Evolutionary conservation across 2,329 filamentous ascomycete genomes (phyloP).

Genomic region (Talaromyces funiculosus): DNA sequence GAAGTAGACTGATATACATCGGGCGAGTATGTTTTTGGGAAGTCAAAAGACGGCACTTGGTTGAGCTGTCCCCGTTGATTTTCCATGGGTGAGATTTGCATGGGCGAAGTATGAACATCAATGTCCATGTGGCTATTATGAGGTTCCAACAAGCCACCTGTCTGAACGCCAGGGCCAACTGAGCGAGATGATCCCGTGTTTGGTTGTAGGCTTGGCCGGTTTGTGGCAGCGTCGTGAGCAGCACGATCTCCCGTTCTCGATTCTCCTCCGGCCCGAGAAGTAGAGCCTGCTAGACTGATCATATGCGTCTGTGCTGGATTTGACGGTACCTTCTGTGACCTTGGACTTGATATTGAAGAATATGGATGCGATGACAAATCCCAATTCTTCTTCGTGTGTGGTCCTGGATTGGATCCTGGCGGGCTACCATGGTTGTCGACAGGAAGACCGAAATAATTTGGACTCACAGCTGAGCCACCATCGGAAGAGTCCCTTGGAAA

Average conservation of each 20-base stretch:
- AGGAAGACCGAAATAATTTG: constrained; percentile 81
- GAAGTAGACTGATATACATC: neutral
- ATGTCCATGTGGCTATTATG: neutral
- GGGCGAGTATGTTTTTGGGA: constrained; percentile 10
- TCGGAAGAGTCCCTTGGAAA: constrained; percentile 44
- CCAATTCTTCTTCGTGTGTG: constrained; percentile 66
- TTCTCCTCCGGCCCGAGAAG: neutral
- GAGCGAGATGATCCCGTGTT: neutral
- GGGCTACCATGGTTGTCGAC: constrained; percentile 57
- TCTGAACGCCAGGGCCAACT: neutral
- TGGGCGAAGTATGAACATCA: neutral
- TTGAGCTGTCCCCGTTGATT: neutral
- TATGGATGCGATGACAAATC: constrained; percentile 65
- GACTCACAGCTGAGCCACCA: constrained; percentile 48
- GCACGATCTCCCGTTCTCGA: neutral
- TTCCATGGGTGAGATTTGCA: constrained; percentile 2
- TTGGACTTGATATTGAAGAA: constrained; percentile 53
- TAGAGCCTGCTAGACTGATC: constrained; percentile 58
- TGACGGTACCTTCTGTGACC: constrained; percentile 16
- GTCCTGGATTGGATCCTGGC: constrained; percentile 55
- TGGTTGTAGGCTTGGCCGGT: neutral
- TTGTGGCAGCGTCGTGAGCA: neutral
- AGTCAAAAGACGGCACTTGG: neutral
- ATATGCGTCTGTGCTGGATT: constrained; percentile 7
- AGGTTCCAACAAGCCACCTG: neutral